A percentile compares a stretch with the other conserved stretches of the same genome.
Conservation (phyloP, 2,329 filamentous ascomycete species). For the Neofusicoccum sp. region DNA sequence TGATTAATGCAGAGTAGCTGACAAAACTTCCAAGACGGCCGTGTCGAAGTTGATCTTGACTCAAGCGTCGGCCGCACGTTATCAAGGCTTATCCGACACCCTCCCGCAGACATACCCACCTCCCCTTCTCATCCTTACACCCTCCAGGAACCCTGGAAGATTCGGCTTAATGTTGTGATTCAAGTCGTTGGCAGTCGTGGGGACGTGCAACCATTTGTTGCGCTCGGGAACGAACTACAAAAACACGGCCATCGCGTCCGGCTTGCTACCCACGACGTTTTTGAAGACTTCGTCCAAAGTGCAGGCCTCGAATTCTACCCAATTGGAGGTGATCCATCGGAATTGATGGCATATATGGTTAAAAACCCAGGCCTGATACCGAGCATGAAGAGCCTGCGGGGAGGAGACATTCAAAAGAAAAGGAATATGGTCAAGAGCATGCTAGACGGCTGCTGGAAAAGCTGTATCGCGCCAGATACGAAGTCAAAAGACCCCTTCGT, state of each 20-base stretch:
- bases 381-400: constrained; percentile 30
- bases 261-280: constrained; percentile 59
- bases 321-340: constrained; percentile 60
- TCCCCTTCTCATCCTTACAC: background rate
- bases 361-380: constrained; percentile 70
- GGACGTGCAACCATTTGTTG: constrained; percentile 63
- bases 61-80: constrained; percentile 22
- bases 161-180: constrained; percentile 55
- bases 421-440: constrained; percentile 33
- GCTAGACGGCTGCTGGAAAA: constrained; percentile 38
- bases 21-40: constrained; percentile 26
- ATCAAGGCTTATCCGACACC: background rate
- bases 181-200: constrained; percentile 58
- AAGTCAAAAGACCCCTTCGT: constrained; percentile 22
- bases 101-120: background rate
- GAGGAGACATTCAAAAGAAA: constrained; percentile 32
- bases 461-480: constrained; percentile 24
- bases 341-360: constrained; percentile 69
- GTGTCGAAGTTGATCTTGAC: constrained; percentile 32
- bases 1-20: background rate
- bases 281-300: constrained; percentile 56
- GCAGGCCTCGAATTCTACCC: constrained; percentile 60
- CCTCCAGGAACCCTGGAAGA: background rate
- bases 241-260: constrained; percentile 58
- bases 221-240: constrained; percentile 56